Evolutionary conservation across 163 green algal genomes (phyloP).

Genomic region (Chlamydomonas reinhardtii): DNA sequence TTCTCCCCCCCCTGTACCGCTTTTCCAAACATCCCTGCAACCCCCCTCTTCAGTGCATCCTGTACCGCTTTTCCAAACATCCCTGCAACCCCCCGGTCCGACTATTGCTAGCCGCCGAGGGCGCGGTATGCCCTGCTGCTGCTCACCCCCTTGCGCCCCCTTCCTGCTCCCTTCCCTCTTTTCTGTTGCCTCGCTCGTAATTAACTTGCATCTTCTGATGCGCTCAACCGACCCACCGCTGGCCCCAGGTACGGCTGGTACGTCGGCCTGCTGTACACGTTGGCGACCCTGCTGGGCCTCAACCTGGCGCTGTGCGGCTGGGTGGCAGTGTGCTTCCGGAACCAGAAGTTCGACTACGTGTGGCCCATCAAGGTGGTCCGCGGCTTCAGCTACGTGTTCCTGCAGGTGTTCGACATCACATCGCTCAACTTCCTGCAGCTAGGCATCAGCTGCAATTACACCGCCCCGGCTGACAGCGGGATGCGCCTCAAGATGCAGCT

Average conservation of each 20-base stretch:
- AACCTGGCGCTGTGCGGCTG: background rate
- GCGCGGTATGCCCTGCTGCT: too few species aligned
- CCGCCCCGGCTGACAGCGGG: background rate
- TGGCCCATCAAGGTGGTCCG: slow-evolving; percentile 28
- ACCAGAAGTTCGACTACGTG: background rate
- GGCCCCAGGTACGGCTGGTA: background rate
- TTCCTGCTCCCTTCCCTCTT: too few species aligned
- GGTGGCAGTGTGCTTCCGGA: background rate
- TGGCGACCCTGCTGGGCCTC: background rate
- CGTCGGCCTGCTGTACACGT: background rate
- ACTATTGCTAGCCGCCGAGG: too few species aligned
- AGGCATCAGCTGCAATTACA: background rate
- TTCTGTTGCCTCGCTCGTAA: too few species aligned
- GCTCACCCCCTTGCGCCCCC: too few species aligned
- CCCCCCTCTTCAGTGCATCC: too few species aligned
- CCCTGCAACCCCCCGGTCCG: too few species aligned
- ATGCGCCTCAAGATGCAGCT: background rate
- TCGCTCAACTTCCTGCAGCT: slow-evolving; percentile 38
- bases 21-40: too few species aligned
- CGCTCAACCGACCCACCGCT: too few species aligned
- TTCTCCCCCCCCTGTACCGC: too few species aligned
- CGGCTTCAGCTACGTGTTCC: slow-evolving; percentile 27
- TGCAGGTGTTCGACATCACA: slow-evolving; percentile 33
- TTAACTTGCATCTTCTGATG: too few species aligned
- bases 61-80: too few species aligned